Evolutionary conservation across 805 yeast genomes (phyloP).

Genomic region (Yarrowia sp.): DNA sequence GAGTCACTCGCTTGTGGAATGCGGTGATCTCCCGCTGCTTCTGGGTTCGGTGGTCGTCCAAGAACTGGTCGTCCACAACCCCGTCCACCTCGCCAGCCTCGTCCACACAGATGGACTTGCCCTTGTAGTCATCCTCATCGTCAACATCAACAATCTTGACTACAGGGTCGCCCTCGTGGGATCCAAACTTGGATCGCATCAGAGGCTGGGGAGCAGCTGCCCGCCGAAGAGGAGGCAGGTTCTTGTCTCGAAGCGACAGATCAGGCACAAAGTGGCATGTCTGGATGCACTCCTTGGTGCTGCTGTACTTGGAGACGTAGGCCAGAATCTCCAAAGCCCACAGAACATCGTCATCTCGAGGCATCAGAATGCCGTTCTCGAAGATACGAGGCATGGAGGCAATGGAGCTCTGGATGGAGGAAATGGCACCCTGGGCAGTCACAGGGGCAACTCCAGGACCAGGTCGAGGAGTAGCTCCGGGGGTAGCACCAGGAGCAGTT

Average conservation of each 20-base stretch:
- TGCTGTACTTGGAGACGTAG: constrained; percentile 89
- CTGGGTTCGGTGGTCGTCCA: constrained; percentile 36
- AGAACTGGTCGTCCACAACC: constrained; percentile 32
- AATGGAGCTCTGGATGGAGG: constrained; percentile 23
- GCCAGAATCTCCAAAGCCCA: constrained; percentile 94
- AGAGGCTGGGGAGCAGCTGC: constrained; percentile 39
- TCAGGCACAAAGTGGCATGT: constrained; percentile 76
- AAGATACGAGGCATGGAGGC: constrained; percentile 58
- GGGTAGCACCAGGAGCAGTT: no score
- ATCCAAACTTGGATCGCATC: constrained; percentile 30
- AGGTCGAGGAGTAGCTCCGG: constrained; percentile 13
- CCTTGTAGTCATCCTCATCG: constrained; percentile 41
- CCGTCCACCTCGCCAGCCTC: constrained; percentile 27
- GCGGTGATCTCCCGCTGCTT: constrained; percentile 34
- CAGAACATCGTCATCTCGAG: constrained; percentile 89
- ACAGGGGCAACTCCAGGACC: constrained; percentile 35
- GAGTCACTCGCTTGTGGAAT: constrained; percentile 35
- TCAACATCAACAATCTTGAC: constrained; percentile 40
- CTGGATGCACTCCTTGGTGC: constrained; percentile 74
- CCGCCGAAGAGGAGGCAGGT: constrained; percentile 44
- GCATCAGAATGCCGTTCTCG: constrained; percentile 76
- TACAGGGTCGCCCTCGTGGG: constrained; percentile 36
- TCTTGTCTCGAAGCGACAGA: constrained; percentile 57
- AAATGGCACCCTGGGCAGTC: constrained; percentile 33
- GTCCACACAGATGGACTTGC: constrained; percentile 38